Percentiles rank a stretch among this genome's conserved stretches.
These are phyloP conservation scores for Saturnispora quitensis DNA, from an alignment of 805 yeast genomes.

Conservation along the genomic window DNA sequence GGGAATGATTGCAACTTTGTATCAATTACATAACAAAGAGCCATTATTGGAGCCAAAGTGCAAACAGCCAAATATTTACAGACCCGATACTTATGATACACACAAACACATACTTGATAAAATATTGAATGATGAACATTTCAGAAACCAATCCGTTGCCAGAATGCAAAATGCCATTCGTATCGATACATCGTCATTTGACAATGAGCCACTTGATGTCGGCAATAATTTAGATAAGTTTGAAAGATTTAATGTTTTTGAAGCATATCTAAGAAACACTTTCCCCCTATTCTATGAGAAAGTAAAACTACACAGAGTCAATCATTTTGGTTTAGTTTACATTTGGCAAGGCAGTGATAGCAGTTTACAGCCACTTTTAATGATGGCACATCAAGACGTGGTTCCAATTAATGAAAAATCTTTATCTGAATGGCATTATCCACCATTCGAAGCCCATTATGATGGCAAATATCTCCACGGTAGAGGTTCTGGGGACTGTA, in stretches of 20 bases:
- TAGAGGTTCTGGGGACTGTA: constrained; percentile 36
- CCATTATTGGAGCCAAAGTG: constrained; percentile 7
- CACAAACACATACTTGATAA: constrained; percentile 26
- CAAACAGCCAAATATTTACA: constrained; percentile 14
- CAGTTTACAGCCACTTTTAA: constrained; percentile 34
- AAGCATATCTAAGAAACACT: constrained; percentile 30
- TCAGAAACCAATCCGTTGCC: constrained; percentile 32
- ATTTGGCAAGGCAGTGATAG: constrained; percentile 35
- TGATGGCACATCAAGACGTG: constrained; percentile 44
- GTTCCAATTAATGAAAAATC: constrained; percentile 40
- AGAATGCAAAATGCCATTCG: constrained; percentile 51
- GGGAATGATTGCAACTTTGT: background rate
- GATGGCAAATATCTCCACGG: constrained; percentile 33
- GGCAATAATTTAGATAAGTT: constrained; percentile 44
- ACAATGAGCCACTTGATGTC: constrained; percentile 37
- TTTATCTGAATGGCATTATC: constrained; percentile 30
- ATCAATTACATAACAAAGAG: background rate
- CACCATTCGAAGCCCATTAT: constrained; percentile 31
- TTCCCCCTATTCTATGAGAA: constrained; percentile 32
- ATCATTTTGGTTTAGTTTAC: constrained; percentile 36
- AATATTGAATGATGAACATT: constrained; percentile 31
- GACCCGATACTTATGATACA: constrained; percentile 26
- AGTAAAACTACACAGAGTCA: constrained; percentile 31
- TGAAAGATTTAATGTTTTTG: constrained; percentile 27
- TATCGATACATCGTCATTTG: constrained; percentile 57